Evolutionary conservation across 371 early-diverging fungal genomes (phyloP).

Genomic region (Phascolomyces articulosus): DNA sequence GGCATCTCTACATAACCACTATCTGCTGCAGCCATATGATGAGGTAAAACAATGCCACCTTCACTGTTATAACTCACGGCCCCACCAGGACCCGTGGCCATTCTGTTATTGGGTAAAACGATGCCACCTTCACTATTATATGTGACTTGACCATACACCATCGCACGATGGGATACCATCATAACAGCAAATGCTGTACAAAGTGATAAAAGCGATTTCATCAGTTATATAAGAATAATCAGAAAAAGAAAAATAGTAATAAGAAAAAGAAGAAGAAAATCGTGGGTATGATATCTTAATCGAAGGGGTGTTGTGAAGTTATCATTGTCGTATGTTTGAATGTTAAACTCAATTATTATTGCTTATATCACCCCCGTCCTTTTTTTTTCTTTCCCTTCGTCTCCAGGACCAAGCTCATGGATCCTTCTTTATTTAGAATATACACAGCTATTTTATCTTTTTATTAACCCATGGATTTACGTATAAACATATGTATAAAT

Average conservation of each 20-base stretch:
- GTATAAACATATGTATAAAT: no score
- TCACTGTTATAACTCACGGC: conserved; percentile 13
- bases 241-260: neutral
- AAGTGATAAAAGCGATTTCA: neutral
- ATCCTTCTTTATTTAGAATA: no score
- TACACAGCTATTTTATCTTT: no score
- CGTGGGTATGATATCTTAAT: no score
- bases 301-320: no score
- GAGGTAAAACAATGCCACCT: conserved; percentile 14
- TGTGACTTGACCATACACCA: neutral
- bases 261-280: neutral
- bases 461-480: neutral
- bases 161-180: neutral
- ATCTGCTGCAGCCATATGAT: conserved; percentile 1
- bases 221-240: neutral
- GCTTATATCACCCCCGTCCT: no score
- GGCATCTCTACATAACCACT: neutral
- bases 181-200: neutral
- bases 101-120: neutral
- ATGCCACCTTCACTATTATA: conserved; percentile 16
- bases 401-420: no score
- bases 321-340: no score
- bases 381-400: no score
- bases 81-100: conserved; percentile 6
- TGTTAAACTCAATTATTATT: no score